A percentile compares a stretch with the other conserved stretches of the same genome.
These are phyloP conservation scores for Malassezia globosa DNA, from an alignment of 1,284 basidiomycete species.

Conservation along the genomic window DNA sequence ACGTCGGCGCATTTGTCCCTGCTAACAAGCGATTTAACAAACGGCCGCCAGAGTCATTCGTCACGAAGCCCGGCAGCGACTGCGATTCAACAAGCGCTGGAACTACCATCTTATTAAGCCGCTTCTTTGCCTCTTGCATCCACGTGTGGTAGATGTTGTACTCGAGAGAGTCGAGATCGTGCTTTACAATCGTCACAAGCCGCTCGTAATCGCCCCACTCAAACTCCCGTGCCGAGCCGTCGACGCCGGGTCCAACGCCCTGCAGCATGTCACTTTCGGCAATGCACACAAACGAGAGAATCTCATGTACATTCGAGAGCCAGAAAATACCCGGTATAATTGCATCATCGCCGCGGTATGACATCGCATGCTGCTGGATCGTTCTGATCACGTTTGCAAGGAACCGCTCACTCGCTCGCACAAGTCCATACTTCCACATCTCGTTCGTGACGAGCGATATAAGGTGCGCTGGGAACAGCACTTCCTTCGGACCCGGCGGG, in stretches of 20 bases:
- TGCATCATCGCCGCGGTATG: constrained; percentile 81
- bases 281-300: constrained; percentile 95
- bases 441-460: constrained; percentile 96
- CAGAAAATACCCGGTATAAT: constrained; percentile 96
- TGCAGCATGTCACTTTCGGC: constrained; percentile 97
- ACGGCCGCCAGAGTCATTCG: constrained; percentile 79
- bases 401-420: constrained; percentile 92
- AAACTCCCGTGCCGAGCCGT: constrained; percentile 79
- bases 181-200: constrained; percentile 91
- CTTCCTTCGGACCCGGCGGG: constrained; percentile 87
- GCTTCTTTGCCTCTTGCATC: constrained; percentile 98
- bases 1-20: constrained; percentile 72
- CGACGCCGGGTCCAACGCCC: constrained; percentile 82
- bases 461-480: constrained; percentile 97
- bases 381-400: constrained; percentile 98
- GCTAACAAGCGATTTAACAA: constrained; percentile 79
- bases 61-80: constrained; percentile 92
- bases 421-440: constrained; percentile 99
- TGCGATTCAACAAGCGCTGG: constrained; percentile 96
- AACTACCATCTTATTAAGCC: constrained; percentile 92
- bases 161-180: constrained; percentile 93
- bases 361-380: constrained; percentile 92
- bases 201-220: constrained; percentile 97
- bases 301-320: constrained; percentile 99
- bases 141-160: constrained; percentile 99